Evolutionary conservation across 2,329 filamentous ascomycete genomes (phyloP).

Genomic region (Pseudogymnoascus sp.): DNA sequence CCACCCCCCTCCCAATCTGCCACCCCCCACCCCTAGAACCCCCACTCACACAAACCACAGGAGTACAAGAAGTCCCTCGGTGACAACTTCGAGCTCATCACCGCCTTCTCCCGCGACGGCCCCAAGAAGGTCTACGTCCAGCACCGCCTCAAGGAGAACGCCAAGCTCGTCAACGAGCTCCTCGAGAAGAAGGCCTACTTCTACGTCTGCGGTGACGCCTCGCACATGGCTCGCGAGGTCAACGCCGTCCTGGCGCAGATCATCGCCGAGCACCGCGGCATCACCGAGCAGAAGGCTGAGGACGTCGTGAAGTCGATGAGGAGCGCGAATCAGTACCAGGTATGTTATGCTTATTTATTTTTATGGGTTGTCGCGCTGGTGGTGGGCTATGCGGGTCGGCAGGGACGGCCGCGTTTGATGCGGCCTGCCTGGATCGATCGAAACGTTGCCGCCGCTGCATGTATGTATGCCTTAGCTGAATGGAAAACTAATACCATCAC

Average conservation of each 20-base stretch:
- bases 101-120: conserved; percentile 87
- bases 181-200: conserved; percentile 84
- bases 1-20: background rate
- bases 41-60: conserved; percentile 38
- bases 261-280: conserved; percentile 71
- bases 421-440: background rate
- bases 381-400: background rate
- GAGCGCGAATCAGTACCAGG: conserved; percentile 91
- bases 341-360: conserved; percentile 29
- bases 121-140: conserved; percentile 94
- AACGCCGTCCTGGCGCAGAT: conserved; percentile 82
- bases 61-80: conserved; percentile 75
- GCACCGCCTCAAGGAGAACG: conserved; percentile 76
- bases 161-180: conserved; percentile 78
- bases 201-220: conserved; percentile 96
- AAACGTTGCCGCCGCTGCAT: background rate
- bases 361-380: background rate
- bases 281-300: conserved; percentile 81
- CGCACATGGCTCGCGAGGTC: conserved; percentile 93
- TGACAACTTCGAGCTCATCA: conserved; percentile 83
- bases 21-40: background rate
- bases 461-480: background rate
- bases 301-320: conserved; percentile 97
- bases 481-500: conserved; percentile 10
- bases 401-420: background rate